phyloP scores from a whole-genome alignment of 169 alveolate species.

The Prorocentrum cordatum region DNA sequence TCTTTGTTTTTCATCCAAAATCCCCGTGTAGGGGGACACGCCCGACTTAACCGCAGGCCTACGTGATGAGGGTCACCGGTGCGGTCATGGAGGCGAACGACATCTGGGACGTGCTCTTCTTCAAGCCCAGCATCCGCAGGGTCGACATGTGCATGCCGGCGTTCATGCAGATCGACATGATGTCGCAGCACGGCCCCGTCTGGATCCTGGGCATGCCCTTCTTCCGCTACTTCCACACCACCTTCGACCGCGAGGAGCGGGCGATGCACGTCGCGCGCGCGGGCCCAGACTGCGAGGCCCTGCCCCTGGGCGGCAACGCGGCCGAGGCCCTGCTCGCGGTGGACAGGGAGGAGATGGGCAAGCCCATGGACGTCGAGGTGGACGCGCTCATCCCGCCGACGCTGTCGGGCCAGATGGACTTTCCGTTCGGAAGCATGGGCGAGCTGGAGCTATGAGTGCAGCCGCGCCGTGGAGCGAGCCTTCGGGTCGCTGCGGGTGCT shows the following conservation, averaged over 20 bases:
- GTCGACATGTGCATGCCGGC: slow-evolving; percentile 64
- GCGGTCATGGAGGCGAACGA: slow-evolving; percentile 42
- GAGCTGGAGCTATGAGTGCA: no score
- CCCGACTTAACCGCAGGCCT: not conserved
- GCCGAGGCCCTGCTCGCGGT: no score
- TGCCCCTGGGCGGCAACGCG: no score
- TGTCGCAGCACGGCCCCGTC: slow-evolving; percentile 44
- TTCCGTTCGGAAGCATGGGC: no score
- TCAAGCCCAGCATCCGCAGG: slow-evolving; percentile 65
- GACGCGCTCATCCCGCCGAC: no score
- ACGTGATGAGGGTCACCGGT: slow-evolving; percentile 20
- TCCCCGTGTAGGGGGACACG: not conserved
- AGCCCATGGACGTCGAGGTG: no score
- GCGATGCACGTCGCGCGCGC: slow-evolving; percentile 47
- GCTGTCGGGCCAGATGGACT: no score
- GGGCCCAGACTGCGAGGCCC: slow-evolving; percentile 33
- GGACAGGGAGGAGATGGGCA: no score
- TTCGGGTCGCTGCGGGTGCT: no score
- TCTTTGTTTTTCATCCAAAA: not conserved
- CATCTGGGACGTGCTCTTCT: slow-evolving; percentile 66
- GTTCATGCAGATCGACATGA: slow-evolving; percentile 44
- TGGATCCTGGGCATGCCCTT: slow-evolving; percentile 69
- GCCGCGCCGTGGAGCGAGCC: no score
- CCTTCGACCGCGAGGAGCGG: slow-evolving; percentile 53
- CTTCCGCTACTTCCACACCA: slow-evolving; percentile 68